Base-by-base conservation (phyloP, 2,329 filamentous ascomycete genomes). In the Venturia oleaginea region DNA sequence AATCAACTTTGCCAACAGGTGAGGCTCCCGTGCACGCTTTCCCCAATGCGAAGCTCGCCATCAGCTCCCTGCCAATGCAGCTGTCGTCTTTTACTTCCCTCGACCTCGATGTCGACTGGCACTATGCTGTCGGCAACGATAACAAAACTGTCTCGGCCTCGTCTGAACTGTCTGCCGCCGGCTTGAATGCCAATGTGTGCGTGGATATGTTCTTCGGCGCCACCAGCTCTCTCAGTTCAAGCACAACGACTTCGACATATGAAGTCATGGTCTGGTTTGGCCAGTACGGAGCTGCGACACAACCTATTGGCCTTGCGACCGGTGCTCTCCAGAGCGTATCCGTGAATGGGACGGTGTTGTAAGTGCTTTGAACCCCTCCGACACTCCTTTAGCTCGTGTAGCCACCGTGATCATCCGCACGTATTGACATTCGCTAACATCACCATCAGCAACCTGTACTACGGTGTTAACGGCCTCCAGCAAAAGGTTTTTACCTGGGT, bases 191-290 rank as follows among this genome's bases (percentile, higher is more conserved):
- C 71, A 85, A 85, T 75, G 81, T 85, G 40, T 82, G 82, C 42
- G 75, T 85, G 66, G 83, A 85, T 74, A 82, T 85, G 78, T 85
- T 84, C 72, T 72, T 84, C 63, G 82, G 84, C 67, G 70, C 68
- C 32, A 76, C 82, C 69, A 70, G 76, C 63, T 68, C 67, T 0
- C 76, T 71, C 0, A 73, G 83, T 0, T 65, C 71, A 54, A 71
- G 79, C 70, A 79, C 76, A 51, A 70, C 70, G 2, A 27, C 67
- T 7, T 73, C 76, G 38, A 68, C 69, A 24, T 81, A 78, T 72
- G 83, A 85, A 74, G 75, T 85, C 72, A 84, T 84, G 81, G 77
- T 85, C 42, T 84, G 81, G 81, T 78, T 85, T 66, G 81, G 77
- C 2, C 72, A 74, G 4, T 79, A 79, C 59, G 82, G 82, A 2